Percentiles rank a stretch among this genome's conserved stretches.
Evolutionary conservation across 2,329 filamentous ascomycete genomes (phyloP).

Genomic region (Fusarium sp.): DNA sequence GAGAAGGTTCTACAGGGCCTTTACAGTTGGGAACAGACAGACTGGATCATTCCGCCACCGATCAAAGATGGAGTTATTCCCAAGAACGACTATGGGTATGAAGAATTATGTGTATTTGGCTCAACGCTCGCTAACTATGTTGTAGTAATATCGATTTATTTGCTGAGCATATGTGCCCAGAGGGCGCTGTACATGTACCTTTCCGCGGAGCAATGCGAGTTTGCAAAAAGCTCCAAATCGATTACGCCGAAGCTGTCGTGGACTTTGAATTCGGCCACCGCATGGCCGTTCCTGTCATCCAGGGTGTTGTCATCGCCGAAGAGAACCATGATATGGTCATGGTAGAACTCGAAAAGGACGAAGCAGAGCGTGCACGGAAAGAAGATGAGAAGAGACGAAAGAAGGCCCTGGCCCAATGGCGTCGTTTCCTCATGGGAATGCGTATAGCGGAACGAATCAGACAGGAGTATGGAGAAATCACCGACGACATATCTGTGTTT

Average conservation of each 20-base stretch:
- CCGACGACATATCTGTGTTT: conserved; percentile 63
- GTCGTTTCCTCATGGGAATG: conserved; percentile 86
- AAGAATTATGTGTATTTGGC: background rate
- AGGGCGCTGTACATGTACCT: conserved; percentile 85
- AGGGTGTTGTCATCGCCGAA: conserved; percentile 87
- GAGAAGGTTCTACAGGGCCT: conserved; percentile 88
- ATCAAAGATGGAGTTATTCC: conserved; percentile 88
- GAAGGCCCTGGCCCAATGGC: conserved; percentile 79
- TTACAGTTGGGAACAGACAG: conserved; percentile 86
- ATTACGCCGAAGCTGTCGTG: conserved; percentile 93
- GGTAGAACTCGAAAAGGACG: conserved; percentile 82
- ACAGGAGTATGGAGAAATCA: conserved; percentile 77
- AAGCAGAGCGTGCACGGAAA: conserved; percentile 78
- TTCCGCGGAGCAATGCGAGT: conserved; percentile 80
- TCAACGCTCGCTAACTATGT: conserved; percentile 33
- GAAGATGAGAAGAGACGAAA: conserved; percentile 87
- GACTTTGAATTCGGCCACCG: conserved; percentile 97
- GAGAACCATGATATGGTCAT: conserved; percentile 81
- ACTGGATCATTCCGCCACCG: conserved; percentile 93
- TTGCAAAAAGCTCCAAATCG: conserved; percentile 85
- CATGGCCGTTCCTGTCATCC: conserved; percentile 91
- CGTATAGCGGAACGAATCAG: conserved; percentile 82
- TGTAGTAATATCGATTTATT: conserved; percentile 89
- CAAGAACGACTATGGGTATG: conserved; percentile 85
- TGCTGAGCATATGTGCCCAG: conserved; percentile 90